These are phyloP conservation scores for Verticillium zaregamsianum DNA, from an alignment of 2,329 filamentous ascomycete species.

Conservation along the genomic window DNA sequence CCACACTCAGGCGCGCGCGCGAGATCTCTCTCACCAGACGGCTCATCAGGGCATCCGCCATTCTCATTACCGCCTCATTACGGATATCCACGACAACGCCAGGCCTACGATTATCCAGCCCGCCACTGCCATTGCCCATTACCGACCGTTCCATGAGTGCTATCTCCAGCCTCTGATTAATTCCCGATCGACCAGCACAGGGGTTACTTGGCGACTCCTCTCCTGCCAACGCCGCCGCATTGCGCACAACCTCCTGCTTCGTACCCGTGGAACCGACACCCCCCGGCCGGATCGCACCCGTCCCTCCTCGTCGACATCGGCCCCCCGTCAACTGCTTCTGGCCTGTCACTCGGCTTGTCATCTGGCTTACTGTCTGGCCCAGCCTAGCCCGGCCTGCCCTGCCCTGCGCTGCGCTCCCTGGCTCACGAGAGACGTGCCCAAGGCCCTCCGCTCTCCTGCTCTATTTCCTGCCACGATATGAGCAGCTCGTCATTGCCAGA, in stretches of 20 bases:
- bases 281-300: slow-evolving; percentile 3
- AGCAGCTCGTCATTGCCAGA: slow-evolving; percentile 4
- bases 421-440: not conserved
- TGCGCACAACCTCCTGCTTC: not conserved
- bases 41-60: not conserved
- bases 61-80: not conserved
- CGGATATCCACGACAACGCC: not conserved
- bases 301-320: slow-evolving; percentile 1
- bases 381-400: not conserved
- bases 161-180: not conserved
- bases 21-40: not conserved
- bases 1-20: not conserved
- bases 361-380: slow-evolving; percentile 1
- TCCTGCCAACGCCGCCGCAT: not conserved
- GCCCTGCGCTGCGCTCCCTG: not conserved
- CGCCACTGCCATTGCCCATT: not conserved
- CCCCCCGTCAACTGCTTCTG: not conserved
- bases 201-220: not conserved
- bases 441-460: not conserved
- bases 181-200: not conserved
- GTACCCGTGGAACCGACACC: not conserved
- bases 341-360: slow-evolving; percentile 4
- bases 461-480: not conserved
- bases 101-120: not conserved
- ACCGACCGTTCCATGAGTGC: not conserved